Evolutionary conservation across 108 stramenopile species (phyloP), one percentile per base, ranked within the genome.

Genomic region (Pseudonitzschia pungens): DNA sequence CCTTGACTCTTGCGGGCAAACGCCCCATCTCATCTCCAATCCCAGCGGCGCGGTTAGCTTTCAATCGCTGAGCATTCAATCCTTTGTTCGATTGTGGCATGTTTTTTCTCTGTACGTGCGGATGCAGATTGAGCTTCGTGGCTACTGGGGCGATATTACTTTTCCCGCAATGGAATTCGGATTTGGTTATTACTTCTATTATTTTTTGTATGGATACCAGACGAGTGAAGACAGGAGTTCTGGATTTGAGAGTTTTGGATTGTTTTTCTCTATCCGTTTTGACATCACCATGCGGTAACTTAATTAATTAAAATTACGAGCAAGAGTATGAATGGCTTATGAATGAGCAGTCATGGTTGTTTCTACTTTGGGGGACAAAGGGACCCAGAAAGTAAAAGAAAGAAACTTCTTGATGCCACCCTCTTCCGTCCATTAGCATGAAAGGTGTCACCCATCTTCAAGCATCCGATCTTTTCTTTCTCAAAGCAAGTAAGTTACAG

Each of bases 11-110:
- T 9, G 60, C 26, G 15, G 67, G 70, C 32, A 86, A 22, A 7
- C 85, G 52, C 36, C 85, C 85, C 32, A 7, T 69, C 55, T 81
- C 85, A 52, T 86, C 85, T 14, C 85, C 85, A 32, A 86, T 76
- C 8, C 85, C 85, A 4, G 81, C 80, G 32, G 70, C 82, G 28
- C 77, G 74, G 40, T 86, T 86, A 9, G 76, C 77, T 60, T 83
- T 83, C 36, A 68, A 74, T 50, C 53, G 48, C 0, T 77, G 68
- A 10, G 48, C 50, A 27, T 67, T 67, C 20, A 41, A 7, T 67
- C 50, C 48, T 41, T 67, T 67, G 45, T 67, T 67, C 45, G 66
- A 67, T 48, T 67, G 40, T 4, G 66, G 66, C 66, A 67, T 67
- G 32, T 36, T 12, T 21, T 55, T 55, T 26, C 54, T 21, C 20